Evolutionary conservation across 1,284 basidiomycete genomes (phyloP).

Genomic region (Gomphus bonarii): DNA sequence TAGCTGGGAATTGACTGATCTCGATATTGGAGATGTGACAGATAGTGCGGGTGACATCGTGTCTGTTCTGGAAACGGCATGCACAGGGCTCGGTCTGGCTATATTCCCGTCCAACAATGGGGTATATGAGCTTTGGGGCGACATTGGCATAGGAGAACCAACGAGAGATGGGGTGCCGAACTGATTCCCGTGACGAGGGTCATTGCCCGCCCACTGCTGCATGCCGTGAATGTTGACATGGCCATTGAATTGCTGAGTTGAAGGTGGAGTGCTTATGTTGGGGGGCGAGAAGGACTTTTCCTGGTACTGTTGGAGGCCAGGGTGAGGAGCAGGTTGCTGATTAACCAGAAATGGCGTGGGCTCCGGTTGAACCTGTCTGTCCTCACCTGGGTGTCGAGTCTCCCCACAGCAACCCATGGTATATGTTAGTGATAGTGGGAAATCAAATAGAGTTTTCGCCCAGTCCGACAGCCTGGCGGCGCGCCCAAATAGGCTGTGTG

Average conservation of each 20-base stretch:
- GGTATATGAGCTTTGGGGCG: constrained; percentile 17
- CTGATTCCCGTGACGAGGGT: not conserved
- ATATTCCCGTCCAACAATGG: constrained; percentile 17
- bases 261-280: constrained; percentile 33
- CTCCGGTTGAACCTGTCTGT: constrained; percentile 10
- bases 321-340: constrained; percentile 41
- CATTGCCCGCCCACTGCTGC: constrained; percentile 10
- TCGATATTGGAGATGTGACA: constrained; percentile 7
- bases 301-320: constrained; percentile 21
- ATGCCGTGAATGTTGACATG: not conserved
- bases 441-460: not conserved
- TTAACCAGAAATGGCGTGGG: constrained; percentile 17
- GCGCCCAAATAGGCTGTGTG: no score
- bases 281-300: constrained; percentile 26
- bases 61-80: constrained; percentile 18
- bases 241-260: constrained; percentile 22
- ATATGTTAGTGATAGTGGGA: not conserved
- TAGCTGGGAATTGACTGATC: constrained; percentile 22
- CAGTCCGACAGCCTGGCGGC: not conserved
- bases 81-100: constrained; percentile 19
- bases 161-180: constrained; percentile 11
- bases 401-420: constrained; percentile 19
- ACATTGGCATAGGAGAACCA: constrained; percentile 12
- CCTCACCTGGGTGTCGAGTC: constrained; percentile 11
- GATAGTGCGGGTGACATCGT: constrained; percentile 18